Conservation (phyloP, 75 land plant genomes). For the Isoetes taiwanensis region DNA sequence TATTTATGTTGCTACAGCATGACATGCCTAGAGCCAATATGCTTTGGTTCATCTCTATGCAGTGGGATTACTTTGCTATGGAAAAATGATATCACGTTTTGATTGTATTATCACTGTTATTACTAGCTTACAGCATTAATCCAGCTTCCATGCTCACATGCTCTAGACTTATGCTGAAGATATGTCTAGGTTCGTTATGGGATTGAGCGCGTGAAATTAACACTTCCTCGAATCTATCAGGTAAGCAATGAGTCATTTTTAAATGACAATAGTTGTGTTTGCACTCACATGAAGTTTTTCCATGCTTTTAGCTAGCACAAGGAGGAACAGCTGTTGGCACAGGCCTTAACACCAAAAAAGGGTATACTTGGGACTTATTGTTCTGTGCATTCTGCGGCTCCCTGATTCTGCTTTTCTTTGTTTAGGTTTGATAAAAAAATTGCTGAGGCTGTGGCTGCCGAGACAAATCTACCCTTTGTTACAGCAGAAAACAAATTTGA, state of each 20-base stretch:
- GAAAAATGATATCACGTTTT: background rate
- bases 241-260: slow-evolving; percentile 14
- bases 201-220: slow-evolving; percentile 56
- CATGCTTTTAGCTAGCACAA: slow-evolving; percentile 72
- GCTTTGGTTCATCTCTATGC: too few species aligned
- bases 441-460: slow-evolving; percentile 86
- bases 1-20: background rate
- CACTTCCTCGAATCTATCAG: slow-evolving; percentile 95
- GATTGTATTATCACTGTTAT: too few species aligned
- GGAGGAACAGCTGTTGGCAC: slow-evolving; percentile 99
- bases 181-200: slow-evolving; percentile 72
- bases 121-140: too few species aligned
- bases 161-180: background rate
- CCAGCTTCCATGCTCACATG: background rate
- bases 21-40: too few species aligned
- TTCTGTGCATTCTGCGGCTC: background rate
- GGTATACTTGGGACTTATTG: too few species aligned
- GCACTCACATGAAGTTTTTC: background rate
- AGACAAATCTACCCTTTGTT: slow-evolving; percentile 75
- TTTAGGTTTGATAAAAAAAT: slow-evolving; percentile 86
- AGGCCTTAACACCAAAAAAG: slow-evolving; percentile 90
- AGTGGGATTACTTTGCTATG: too few species aligned
- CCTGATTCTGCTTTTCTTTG: slow-evolving; percentile 3
- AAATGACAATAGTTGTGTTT: background rate
- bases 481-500: slow-evolving; percentile 99